Evolutionary conservation across 176 grass and related monocot species (phyloP), one percentile per base, ranked within the genome.

Genomic region (Ensete ventricosum): DNA sequence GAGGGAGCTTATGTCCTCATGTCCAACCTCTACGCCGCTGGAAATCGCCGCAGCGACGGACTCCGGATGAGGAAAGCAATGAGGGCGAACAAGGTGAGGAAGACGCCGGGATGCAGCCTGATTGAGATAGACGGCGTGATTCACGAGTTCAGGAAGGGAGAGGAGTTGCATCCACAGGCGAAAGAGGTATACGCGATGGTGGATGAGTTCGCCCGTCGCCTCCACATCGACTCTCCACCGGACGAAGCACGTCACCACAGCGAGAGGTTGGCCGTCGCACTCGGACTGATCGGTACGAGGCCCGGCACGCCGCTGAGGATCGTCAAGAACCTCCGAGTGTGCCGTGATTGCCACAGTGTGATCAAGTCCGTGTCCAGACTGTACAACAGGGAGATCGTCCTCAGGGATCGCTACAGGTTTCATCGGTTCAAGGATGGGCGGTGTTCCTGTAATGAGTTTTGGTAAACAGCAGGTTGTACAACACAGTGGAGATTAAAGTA

Each of bases 121-220:
- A 92, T 96, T n/a, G 89, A 92, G 62, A 80, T 92, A 59, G 83
- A 92, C 54, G 87, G 92, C n/a, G 64, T 87, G n/a, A 78, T 92
- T 78, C 86, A 89, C 17, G 89, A 92, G 68, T 96, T 96, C 73
- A 75, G 48, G 16, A 74, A 74, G 11, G 72, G 72, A 2, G 72
- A 74, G 48, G 21, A 74, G 72, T 55, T 13, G 3, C 72, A 74
- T 53, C 72, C 72, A 2, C 52, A 29, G 9, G 23, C 23, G 9
- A 6, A 27, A 17, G 53, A 55, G 57, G 50, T 74, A 23, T 74
- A 74, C 13, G 72, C 52, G 2, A 74, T 74, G 72, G 22, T 55
- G 6, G 53, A 57, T 0, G 72, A 74, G 72, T 55, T 55, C n/a
- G 53, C 14, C 22, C 11, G n/a, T 17, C 71, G 9, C 21, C 71